These are phyloP conservation scores for Neospermospora avenae DNA, from an alignment of 2,329 filamentous ascomycete genomes.

Conservation along the genomic window DNA sequence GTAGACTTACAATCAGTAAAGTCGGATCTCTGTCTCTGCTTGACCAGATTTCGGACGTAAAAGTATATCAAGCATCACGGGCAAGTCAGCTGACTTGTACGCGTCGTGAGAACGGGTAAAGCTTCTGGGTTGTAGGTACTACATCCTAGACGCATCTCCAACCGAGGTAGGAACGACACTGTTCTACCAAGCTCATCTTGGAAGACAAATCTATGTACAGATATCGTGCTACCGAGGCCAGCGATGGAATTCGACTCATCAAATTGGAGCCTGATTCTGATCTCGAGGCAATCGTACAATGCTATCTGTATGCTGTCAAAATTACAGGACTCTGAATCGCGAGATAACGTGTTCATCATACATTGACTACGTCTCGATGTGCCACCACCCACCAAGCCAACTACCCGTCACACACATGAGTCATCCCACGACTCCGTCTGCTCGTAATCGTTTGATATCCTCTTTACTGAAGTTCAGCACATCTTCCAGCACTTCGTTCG, in stretches of 20 bases:
- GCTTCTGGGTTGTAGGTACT: no score
- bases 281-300: background rate
- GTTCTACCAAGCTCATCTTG: background rate
- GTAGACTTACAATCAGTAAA: no score
- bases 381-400: no score
- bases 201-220: background rate
- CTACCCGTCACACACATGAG: no score
- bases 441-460: constrained; percentile 58
- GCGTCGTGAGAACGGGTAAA: no score
- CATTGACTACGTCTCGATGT: background rate
- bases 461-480: constrained; percentile 56
- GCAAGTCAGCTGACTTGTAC: no score
- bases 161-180: no score
- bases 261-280: constrained; percentile 2
- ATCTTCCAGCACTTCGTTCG: constrained; percentile 65
- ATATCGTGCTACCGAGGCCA: background rate
- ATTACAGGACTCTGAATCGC: background rate
- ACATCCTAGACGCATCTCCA: no score
- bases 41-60: no score
- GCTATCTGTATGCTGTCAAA: constrained; percentile 1
- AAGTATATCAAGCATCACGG: no score
- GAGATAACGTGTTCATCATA: background rate
- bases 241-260: constrained; percentile 7
- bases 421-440: constrained; percentile 52
- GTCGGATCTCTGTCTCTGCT: no score